Evolutionary conservation across 2,329 filamentous ascomycete species (phyloP), one percentile per base, ranked within the genome.

Genomic region (Cladosporium austrohemisphaericum): DNA sequence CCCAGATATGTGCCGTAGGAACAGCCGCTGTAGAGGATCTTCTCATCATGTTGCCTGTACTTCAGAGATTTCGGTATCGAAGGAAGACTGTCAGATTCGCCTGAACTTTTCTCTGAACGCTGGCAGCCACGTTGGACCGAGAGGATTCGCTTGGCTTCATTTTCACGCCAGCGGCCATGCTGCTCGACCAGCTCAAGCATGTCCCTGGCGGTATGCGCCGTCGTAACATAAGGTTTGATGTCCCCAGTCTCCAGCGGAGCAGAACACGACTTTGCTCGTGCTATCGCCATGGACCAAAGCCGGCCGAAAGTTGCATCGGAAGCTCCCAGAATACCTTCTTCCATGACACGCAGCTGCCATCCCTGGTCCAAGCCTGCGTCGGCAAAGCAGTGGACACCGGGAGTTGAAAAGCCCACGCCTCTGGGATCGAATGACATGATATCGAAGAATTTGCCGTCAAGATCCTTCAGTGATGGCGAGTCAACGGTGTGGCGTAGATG

Each of bases 171-270:
- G 22, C 52, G 52, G 25, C 60, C 70, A 49, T 73, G 69, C 20
- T 44, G 45, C 52, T 78, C 74, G 9, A 71, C 63, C 28, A 78
- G 67, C 32, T 71, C 68, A 6, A 78, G 59, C 72, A 78, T 76
- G 52, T 78, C 75, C 31, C 69, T 62, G 2, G 72, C 74, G 2
- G 74, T 71, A 19, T 68, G 70, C 1, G 73, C 71, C 0, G 75
- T 77, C 13, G 69, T 70, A 37, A 74, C 62, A 56, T 72, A 73
- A 40, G 66, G 61, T 52, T 68, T 68, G 54, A 73, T 70, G 31
- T 72, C 68, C 31, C 59, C 60, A 5, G 56, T 55, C 1, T 57
- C 58, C n/a, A 40, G 28, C 7, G 58, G 49, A 8, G 57, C 36
- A n/a, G 59, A 58, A 45, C 64, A 66, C 46, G 55, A 57, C 32